phyloP scores from a whole-genome alignment of 306 rosid species.

The Prunus salicina region DNA sequence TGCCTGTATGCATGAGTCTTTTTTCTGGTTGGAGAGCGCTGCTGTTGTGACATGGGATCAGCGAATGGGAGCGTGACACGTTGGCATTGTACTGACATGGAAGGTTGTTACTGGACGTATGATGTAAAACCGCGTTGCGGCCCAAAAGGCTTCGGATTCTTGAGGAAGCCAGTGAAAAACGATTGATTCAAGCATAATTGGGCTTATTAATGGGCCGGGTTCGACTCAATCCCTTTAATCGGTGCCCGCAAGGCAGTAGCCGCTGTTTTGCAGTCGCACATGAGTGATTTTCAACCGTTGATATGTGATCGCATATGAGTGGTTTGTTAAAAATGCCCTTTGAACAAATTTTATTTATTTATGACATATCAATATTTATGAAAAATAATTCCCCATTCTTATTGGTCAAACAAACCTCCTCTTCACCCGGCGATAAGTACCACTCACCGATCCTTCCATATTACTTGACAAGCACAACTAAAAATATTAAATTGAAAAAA shows the following conservation, averaged over 20 bases:
- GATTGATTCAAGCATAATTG: neutral
- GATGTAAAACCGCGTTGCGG: neutral
- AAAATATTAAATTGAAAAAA: too few species aligned
- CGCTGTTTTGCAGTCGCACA: too few species aligned
- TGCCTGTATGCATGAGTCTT: neutral
- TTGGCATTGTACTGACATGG: slow-evolving; percentile 22
- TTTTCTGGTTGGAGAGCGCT: neutral
- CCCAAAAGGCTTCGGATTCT: neutral
- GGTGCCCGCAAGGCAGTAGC: neutral
- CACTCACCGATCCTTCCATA: too few species aligned
- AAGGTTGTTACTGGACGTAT: slow-evolving; percentile 25
- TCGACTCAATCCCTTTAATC: neutral
- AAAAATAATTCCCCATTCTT: too few species aligned
- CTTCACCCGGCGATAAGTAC: too few species aligned
- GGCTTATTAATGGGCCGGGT: neutral
- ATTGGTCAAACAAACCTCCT: too few species aligned
- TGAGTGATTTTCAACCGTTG: too few species aligned
- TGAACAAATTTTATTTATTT: too few species aligned
- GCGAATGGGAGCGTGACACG: slow-evolving; percentile 32
- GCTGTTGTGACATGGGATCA: slow-evolving; percentile 11
- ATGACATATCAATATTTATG: too few species aligned
- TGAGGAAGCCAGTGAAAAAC: neutral
- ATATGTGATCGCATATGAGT: too few species aligned
- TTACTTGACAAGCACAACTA: too few species aligned
- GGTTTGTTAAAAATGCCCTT: too few species aligned